These are phyloP conservation scores for Endothia cerciana DNA, from an alignment of 2,329 filamentous ascomycete genomes.

Conservation along the genomic window DNA sequence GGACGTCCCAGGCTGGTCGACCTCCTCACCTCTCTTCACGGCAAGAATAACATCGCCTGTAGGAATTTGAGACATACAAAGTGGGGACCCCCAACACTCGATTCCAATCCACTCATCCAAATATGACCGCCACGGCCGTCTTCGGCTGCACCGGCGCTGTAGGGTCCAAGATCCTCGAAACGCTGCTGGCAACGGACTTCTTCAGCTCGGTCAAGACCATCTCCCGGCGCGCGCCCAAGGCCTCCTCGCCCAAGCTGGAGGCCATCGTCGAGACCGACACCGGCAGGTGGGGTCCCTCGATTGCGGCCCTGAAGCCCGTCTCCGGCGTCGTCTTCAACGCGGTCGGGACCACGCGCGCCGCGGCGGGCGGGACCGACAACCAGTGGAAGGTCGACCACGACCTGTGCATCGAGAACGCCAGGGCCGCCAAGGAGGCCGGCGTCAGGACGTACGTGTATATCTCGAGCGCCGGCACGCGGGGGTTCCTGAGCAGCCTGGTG, in stretches of 20 bases:
- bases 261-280: constrained; percentile 71
- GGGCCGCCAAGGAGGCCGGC: constrained; percentile 73
- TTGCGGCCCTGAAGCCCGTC: constrained; percentile 57
- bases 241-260: constrained; percentile 62
- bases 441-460: constrained; percentile 78
- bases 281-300: constrained; percentile 66
- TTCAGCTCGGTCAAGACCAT: constrained; percentile 62
- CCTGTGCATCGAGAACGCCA: constrained; percentile 78
- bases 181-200: constrained; percentile 59
- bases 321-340: constrained; percentile 74
- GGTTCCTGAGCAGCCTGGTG: constrained; percentile 47
- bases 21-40: neutral
- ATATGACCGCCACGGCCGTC: constrained; percentile 55
- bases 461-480: constrained; percentile 58
- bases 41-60: neutral
- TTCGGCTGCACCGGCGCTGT: constrained; percentile 70
- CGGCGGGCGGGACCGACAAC: constrained; percentile 74
- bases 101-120: neutral
- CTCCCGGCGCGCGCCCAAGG: constrained; percentile 65
- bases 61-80: neutral
- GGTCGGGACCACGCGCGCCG: constrained; percentile 77
- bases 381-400: constrained; percentile 91
- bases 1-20: neutral
- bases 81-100: neutral
- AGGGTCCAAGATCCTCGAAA: constrained; percentile 74